Base-by-base conservation (phyloP, 2,329 filamentous ascomycete species). In the Colletotrichum camelliae region DNA sequence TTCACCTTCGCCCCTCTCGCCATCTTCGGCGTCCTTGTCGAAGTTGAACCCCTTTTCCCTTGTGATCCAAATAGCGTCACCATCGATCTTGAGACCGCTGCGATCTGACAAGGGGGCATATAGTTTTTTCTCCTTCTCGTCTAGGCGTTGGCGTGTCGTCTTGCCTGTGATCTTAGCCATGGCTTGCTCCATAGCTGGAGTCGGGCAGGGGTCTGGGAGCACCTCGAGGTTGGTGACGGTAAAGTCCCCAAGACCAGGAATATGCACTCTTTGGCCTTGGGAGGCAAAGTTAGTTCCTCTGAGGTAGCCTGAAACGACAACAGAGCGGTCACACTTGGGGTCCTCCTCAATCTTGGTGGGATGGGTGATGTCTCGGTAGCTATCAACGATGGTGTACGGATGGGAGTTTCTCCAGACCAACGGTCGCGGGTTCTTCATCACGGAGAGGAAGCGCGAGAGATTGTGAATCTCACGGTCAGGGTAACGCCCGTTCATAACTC, bases 341-440 rank as follows among this genome's bases (percentile, higher is more conserved):
- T 99, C 91, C 80, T 95, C 92, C 83, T 99, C 97, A 60, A 98
- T 94, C 79, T 94, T 92, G 12, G 95, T 97, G 1, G 97, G 97
- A 43, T 98, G 95, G 0, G 97, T 99, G 69, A 99, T 93, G 84
- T 99, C 97, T 80, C 98, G 91, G 85, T 98, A 98, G 78, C 96
- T 95, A 86, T 99, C 97, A 74, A 97, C 95, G 70, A 99, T 88
- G 74, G 95, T 93, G 84, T 99, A 99, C 6, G 96, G 96, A 87
- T 99, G 97, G 2, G 95, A 94, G 83, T 99, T 99, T 75, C 97
- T 91, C 96, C 97, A 99, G 57, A 99, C 89, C 35, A 99, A 88
- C n/a, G 97, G 97, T 75, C 97, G 91, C 6, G 97, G 96, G 83
- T 98, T 99, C 89, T 99, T 99, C 97, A 99, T 99, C 79, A 99